Evolutionary conservation across 345 rosid genomes (phyloP).

Genomic region (Abelmoschus esculentus): DNA sequence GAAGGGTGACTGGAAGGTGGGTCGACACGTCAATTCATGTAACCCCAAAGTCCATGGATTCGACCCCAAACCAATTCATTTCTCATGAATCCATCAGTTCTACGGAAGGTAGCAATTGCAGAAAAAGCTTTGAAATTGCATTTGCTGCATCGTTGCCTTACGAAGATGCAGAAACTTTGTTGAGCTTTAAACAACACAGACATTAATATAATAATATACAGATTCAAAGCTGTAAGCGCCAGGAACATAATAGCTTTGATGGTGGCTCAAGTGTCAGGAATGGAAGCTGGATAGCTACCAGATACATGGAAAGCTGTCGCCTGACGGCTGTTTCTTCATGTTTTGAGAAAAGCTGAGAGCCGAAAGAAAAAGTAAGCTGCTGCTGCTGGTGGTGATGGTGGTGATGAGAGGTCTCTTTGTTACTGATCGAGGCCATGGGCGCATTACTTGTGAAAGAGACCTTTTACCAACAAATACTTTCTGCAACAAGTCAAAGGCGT

Average conservation of each 20-base stretch:
- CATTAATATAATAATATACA: background rate
- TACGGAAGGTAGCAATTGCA: background rate
- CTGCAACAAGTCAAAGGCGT: constrained; percentile 5
- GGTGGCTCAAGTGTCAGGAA: background rate
- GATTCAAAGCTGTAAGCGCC: background rate
- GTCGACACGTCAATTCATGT: constrained; percentile 3
- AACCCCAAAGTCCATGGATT: constrained; percentile 3
- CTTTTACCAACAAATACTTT: constrained; percentile 11
- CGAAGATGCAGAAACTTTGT: background rate
- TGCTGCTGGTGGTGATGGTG: background rate
- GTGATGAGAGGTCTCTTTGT: background rate
- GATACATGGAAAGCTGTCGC: background rate
- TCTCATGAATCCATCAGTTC: background rate
- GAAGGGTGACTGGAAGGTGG: constrained; percentile 8
- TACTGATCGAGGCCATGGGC: background rate
- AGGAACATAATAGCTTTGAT: background rate
- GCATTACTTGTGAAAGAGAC: constrained; percentile 14
- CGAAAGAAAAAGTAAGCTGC: background rate
- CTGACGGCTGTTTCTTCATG: background rate
- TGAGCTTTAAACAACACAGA: background rate
- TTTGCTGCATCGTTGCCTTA: background rate
- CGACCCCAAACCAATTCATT: constrained; percentile 5
- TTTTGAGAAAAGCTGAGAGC: background rate
- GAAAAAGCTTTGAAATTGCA: background rate
- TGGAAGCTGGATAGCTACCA: background rate